Conservation (phyloP, 768 basidiomycete genomes). For the Russula sp. region DNA sequence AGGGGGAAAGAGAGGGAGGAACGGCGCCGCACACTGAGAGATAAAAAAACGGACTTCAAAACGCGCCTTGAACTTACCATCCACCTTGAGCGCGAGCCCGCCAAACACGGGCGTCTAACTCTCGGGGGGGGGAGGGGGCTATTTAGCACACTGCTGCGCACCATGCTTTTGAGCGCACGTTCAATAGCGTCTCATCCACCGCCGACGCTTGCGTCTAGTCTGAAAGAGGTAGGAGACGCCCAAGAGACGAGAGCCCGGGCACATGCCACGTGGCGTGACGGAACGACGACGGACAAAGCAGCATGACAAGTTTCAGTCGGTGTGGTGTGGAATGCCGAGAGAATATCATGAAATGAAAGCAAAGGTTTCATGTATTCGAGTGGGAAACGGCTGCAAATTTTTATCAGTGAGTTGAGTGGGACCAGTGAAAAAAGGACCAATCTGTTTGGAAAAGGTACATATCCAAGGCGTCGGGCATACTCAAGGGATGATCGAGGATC, state of each 20-base stretch:
- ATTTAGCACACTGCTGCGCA: constrained; percentile 31
- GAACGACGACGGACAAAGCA: constrained; percentile 78
- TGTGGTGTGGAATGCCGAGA: constrained; percentile 85
- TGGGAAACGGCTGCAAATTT: constrained; percentile 60
- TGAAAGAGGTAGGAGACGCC: constrained; percentile 76
- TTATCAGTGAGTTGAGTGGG: neutral
- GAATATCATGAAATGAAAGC: constrained; percentile 79
- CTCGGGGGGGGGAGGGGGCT: constrained; percentile 57
- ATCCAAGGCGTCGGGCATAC: constrained; percentile 48
- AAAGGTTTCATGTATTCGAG: constrained; percentile 87
- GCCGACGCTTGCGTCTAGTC: constrained; percentile 35
- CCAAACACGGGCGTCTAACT: constrained; percentile 54
- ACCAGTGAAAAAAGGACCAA: constrained; percentile 30
- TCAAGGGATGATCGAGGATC: constrained; percentile 43
- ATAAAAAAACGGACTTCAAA: too few relatives aligned
- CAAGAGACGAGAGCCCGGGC: constrained; percentile 61
- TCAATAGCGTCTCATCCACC: constrained; percentile 55
- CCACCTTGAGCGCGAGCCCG: constrained; percentile 74
- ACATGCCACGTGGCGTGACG: constrained; percentile 62
- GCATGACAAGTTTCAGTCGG: constrained; percentile 75
- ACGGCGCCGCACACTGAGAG: too few relatives aligned
- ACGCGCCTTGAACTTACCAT: constrained; percentile 72
- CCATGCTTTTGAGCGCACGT: constrained; percentile 37
- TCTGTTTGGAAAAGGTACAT: constrained; percentile 72
- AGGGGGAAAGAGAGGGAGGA: too few relatives aligned